Evolutionary conservation across 768 basidiomycete genomes (phyloP).

Genomic region (Lactifluus hygrophoroides): DNA sequence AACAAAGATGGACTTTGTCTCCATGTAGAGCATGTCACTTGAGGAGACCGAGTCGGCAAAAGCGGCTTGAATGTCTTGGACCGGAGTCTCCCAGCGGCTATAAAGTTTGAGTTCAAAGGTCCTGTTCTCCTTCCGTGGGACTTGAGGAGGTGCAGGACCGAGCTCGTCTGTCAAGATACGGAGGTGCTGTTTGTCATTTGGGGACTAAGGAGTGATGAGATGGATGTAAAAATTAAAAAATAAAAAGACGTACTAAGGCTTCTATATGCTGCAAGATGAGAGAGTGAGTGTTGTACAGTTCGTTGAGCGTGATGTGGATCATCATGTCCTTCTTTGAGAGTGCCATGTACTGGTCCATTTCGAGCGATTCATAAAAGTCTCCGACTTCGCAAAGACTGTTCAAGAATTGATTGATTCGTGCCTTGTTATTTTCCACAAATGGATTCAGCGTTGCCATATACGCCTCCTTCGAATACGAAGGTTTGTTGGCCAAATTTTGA

Average conservation of each 20-base stretch:
- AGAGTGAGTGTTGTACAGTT: slow-evolving; percentile 98
- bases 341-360: slow-evolving; percentile 99
- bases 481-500: slow-evolving; percentile 98
- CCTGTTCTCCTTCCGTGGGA: slow-evolving; percentile 96
- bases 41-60: slow-evolving; percentile 97
- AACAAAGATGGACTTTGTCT: slow-evolving; percentile 98
- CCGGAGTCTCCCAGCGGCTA: slow-evolving; percentile 98
- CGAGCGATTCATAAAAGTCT: slow-evolving; percentile 97
- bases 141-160: slow-evolving; percentile 86
- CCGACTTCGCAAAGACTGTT: slow-evolving; percentile 97
- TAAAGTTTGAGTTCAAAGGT: slow-evolving; percentile 88
- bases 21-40: slow-evolving; percentile 99
- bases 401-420: slow-evolving; percentile 93
- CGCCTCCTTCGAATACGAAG: slow-evolving; percentile 92
- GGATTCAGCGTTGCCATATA: slow-evolving; percentile 99
- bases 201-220: slow-evolving; percentile 49
- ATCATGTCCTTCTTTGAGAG: slow-evolving; percentile 97
- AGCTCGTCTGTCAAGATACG: slow-evolving; percentile 96
- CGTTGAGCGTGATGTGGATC: slow-evolving; percentile 98
- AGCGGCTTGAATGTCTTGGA: slow-evolving; percentile 94
- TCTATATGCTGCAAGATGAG: slow-evolving; percentile 93
- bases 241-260: slow-evolving; percentile 56
- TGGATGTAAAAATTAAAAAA: not conserved
- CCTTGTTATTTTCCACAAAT: slow-evolving; percentile 98
- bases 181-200: slow-evolving; percentile 95